Base-by-base conservation (phyloP, 2,329 filamentous ascomycete species). In the Sporothrix phasma region DNA sequence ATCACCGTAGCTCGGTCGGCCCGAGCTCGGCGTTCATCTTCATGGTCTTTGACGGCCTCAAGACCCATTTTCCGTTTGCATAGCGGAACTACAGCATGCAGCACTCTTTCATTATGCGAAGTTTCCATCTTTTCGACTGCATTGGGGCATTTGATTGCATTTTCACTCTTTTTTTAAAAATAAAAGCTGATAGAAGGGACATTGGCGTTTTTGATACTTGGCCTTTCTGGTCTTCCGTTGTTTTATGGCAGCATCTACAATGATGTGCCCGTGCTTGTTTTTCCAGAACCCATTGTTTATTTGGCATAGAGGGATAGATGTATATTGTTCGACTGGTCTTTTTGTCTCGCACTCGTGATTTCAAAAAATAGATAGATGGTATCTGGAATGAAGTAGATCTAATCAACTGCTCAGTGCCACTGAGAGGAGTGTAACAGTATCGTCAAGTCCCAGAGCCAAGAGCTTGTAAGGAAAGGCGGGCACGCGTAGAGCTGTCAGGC, bases 1-100 rank as follows among this genome's bases (percentile, higher is more conserved):
- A 94, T 99, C 69, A 99, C 94, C 0, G 91, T 94, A 53, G 80
- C 87, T 37, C 84, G 94, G 66, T 89, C 92, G 41, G 92, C 92
- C 94, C 94, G 2, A 97, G 92, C 75, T 97, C 92, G n/a, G 94
- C 94, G 7, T 92, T 97, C 72, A 99, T 99, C 66, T 99, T 99
- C 72, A 92, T 94, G 67, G 86, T 97, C 66, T 97, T 92, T 73
- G 94, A 97, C 76, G 88, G 87, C 15, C 75, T 99, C 74, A 92
- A 92, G 77, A 81, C 80, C 67, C 78, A 85, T 69, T 81, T 94
- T 71, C 80, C 83, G 39, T 70, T 84, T 68, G 75, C 77, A 65
- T 76, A 51, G 59, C 41, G 13, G 41, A 15, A 22, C 8, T 41
- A 37, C 8, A 17, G 11, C 3, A 13, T n/a, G 8, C 15, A 15